Conservation (phyloP, 495 filamentous ascomycete species). For the Aspergillus sclerotioniger region DNA sequence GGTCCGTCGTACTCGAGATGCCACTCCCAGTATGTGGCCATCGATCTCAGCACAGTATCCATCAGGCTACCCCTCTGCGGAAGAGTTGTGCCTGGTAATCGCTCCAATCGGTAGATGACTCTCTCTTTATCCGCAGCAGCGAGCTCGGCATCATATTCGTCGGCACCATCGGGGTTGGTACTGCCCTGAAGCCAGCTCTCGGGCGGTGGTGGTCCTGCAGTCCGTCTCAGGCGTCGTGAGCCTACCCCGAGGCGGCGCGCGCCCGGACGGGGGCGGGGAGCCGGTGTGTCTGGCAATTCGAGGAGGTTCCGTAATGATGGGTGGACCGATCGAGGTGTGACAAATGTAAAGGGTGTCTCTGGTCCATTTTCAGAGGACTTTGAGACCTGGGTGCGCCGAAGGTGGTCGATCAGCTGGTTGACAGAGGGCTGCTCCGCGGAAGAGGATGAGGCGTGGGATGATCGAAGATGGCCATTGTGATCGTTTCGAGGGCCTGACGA, state of each 20-base stretch:
- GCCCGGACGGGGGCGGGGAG: constrained; percentile 59
- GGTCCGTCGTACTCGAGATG: constrained; percentile 65
- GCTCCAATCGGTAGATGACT: constrained; percentile 34
- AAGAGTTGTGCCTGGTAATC: constrained; percentile 44
- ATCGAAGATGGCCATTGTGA: constrained; percentile 29
- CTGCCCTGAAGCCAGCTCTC: constrained; percentile 63
- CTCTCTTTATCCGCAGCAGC: constrained; percentile 9
- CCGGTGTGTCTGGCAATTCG: constrained; percentile 67
- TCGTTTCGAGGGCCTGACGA: constrained; percentile 23
- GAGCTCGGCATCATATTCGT: constrained; percentile 1
- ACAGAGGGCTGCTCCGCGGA: constrained; percentile 34
- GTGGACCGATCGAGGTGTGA: constrained; percentile 46
- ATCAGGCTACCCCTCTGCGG: constrained; percentile 52
- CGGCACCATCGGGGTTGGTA: constrained; percentile 10
- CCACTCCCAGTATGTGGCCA: constrained; percentile 69
- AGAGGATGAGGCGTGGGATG: constrained; percentile 21
- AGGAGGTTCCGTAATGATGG: constrained; percentile 59
- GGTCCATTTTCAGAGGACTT: constrained; percentile 16
- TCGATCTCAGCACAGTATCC: constrained; percentile 54
- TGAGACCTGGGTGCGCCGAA: constrained; percentile 45
- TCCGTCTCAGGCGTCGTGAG: constrained; percentile 45
- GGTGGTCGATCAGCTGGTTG: constrained; percentile 48
- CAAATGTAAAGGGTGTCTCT: constrained; percentile 14
- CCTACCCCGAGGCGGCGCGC: constrained; percentile 36
- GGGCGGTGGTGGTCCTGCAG: constrained; percentile 68